phyloP scores from a whole-genome alignment of 371 early-diverging fungal species.

The Lichtheimia hyalospora region DNA sequence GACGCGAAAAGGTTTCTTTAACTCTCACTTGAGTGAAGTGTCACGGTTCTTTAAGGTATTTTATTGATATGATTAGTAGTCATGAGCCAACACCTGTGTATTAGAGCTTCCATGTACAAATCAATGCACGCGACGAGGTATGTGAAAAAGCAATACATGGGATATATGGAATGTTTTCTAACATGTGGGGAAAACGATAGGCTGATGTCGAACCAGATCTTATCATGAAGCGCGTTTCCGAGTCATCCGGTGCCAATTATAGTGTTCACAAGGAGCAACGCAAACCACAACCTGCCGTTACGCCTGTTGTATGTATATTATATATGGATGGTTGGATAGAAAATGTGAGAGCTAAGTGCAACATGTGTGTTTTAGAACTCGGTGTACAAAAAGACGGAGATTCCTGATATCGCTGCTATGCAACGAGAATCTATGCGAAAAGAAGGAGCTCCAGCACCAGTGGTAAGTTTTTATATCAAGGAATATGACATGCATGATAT shows the following conservation, averaged over 20 bases:
- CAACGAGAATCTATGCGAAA: constrained; percentile 59
- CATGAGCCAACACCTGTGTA: not conserved
- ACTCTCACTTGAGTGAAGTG: constrained; percentile 81
- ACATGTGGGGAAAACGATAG: constrained; percentile 16
- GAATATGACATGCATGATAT: not conserved
- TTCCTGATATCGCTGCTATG: constrained; percentile 65
- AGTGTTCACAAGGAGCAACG: constrained; percentile 70
- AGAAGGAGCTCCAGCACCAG: constrained; percentile 52
- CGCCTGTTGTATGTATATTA: constrained; percentile 48
- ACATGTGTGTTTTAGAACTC: constrained; percentile 42
- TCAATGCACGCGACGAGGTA: constrained; percentile 84
- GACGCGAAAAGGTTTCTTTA: constrained; percentile 84
- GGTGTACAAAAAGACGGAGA: constrained; percentile 63
- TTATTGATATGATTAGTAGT: not conserved
- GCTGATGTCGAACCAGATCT: constrained; percentile 80
- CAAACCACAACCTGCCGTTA: constrained; percentile 37
- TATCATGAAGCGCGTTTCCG: constrained; percentile 85
- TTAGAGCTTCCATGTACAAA: constrained; percentile 85
- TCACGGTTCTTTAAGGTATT: constrained; percentile 73
- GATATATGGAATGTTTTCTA: too few relatives aligned
- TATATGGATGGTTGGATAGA: not conserved
- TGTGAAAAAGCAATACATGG: not conserved
- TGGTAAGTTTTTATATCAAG: constrained; percentile 17
- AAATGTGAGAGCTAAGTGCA: not conserved
- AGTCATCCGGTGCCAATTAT: constrained; percentile 90